phyloP scores from a whole-genome alignment of 2,329 filamentous ascomycete genomes.

The Fusarium tjaetaba region DNA sequence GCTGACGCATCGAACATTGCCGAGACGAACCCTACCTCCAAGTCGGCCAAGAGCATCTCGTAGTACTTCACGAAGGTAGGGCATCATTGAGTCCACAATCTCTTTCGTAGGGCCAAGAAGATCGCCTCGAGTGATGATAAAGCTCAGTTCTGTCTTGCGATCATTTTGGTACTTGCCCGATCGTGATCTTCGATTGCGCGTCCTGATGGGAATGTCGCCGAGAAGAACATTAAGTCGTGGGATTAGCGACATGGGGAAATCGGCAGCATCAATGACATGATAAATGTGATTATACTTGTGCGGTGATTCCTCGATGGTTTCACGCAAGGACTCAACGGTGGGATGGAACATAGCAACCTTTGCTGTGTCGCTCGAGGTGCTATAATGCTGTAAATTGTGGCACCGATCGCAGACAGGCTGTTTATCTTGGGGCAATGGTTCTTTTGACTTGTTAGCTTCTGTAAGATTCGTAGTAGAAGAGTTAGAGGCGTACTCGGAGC shows the following conservation, averaged over 20 bases:
- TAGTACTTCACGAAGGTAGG: conserved; percentile 81
- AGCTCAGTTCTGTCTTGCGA: conserved; percentile 81
- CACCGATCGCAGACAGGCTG: conserved; percentile 85
- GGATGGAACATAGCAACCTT: conserved; percentile 79
- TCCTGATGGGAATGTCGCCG: conserved; percentile 76
- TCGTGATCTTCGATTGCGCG: conserved; percentile 81
- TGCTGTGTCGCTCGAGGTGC: conserved; percentile 59
- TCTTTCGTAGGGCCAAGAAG: conserved; percentile 84
- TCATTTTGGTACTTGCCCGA: conserved; percentile 72
- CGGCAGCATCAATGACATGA: conserved; percentile 92
- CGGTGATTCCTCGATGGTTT: conserved; percentile 88
- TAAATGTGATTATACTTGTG: conserved; percentile 94
- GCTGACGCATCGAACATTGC: conserved; percentile 88
- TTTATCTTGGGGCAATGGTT: conserved; percentile 41
- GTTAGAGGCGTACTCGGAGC: conserved; percentile 27
- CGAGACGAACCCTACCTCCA: conserved; percentile 78
- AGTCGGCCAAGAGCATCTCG: conserved; percentile 77
- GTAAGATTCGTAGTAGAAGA: background rate
- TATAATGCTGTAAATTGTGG: conserved; percentile 82
- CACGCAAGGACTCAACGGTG: conserved; percentile 79
- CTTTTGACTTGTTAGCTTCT: conserved; percentile 23
- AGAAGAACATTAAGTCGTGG: conserved; percentile 78
- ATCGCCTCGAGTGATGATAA: conserved; percentile 91
- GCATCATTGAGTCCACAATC: conserved; percentile 87
- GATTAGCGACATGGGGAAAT: conserved; percentile 94